Percentiles rank a stretch among this genome's conserved stretches.
Conservation (phyloP, 1,284 basidiomycete genomes). For the Schizopora paradoxa region DNA sequence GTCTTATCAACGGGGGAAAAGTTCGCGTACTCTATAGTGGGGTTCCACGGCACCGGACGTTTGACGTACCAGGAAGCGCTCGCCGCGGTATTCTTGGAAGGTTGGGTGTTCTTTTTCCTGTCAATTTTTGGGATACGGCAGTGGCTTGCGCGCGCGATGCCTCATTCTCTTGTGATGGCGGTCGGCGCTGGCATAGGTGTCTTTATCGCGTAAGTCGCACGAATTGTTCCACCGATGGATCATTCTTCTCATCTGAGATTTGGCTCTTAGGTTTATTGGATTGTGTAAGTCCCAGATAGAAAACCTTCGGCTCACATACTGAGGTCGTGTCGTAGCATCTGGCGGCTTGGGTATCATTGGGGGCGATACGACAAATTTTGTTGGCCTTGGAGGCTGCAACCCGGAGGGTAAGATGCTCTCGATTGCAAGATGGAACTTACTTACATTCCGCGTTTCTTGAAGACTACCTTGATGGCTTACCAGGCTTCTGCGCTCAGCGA, state of each 20-base stretch:
- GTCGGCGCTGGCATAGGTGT: slow-evolving; percentile 85
- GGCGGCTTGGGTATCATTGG: slow-evolving; percentile 75
- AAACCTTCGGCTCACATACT: too few species aligned
- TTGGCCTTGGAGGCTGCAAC: slow-evolving; percentile 79
- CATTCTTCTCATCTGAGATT: slow-evolving; percentile 26
- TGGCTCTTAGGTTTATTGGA: slow-evolving; percentile 55
- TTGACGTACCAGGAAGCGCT: slow-evolving; percentile 79
- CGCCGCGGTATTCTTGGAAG: slow-evolving; percentile 85
- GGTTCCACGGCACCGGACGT: slow-evolving; percentile 72
- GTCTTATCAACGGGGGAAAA: slow-evolving; percentile 26
- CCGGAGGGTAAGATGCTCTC: slow-evolving; percentile 38
- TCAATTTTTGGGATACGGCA: slow-evolving; percentile 84
- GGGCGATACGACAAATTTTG: slow-evolving; percentile 64
- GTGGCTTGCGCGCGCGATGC: slow-evolving; percentile 86
- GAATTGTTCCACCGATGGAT: slow-evolving; percentile 29
- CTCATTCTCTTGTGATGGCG: slow-evolving; percentile 79
- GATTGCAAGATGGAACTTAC: not conserved
- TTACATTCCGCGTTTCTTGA: not conserved
- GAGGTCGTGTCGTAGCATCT: too few species aligned
- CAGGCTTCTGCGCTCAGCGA: slow-evolving; percentile 59
- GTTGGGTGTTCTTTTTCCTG: slow-evolving; percentile 83
- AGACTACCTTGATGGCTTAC: slow-evolving; percentile 38
- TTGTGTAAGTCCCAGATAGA: slow-evolving; percentile 52
- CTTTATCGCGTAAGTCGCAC: slow-evolving; percentile 63
- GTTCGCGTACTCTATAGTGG: slow-evolving; percentile 88